Percentiles rank a stretch among this genome's conserved stretches.
Evolutionary conservation across 768 basidiomycete genomes (phyloP).

Genomic region (Austroboletus eburneus): DNA sequence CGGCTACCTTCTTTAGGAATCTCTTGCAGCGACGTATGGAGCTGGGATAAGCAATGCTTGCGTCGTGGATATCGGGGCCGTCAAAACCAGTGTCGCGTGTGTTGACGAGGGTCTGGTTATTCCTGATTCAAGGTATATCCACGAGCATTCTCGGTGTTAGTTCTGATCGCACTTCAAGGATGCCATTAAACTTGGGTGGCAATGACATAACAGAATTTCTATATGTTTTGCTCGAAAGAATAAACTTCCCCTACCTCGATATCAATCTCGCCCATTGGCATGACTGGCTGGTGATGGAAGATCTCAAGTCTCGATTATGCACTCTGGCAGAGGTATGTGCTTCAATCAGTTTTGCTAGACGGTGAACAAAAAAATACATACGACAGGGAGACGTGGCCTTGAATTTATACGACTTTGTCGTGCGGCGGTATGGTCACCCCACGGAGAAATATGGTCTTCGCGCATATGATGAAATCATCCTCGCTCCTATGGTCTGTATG

Average conservation of each 20-base stretch:
- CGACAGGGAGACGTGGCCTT: constrained; percentile 81
- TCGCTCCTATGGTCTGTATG: constrained; percentile 82
- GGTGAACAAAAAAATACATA: constrained; percentile 5
- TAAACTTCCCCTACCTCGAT: constrained; percentile 85
- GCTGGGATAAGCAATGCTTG: constrained; percentile 94
- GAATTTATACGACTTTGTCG: constrained; percentile 87
- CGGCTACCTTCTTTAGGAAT: constrained; percentile 53
- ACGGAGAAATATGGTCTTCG: constrained; percentile 87
- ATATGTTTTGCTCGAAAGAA: constrained; percentile 70
- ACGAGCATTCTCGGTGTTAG: not conserved
- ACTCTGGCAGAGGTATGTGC: constrained; percentile 79
- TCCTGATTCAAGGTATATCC: constrained; percentile 73
- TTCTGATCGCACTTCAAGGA: constrained; percentile 37
- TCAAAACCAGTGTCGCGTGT: constrained; percentile 79
- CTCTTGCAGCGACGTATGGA: constrained; percentile 89
- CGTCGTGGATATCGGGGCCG: constrained; percentile 92
- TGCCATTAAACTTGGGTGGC: constrained; percentile 84
- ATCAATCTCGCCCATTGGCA: constrained; percentile 71
- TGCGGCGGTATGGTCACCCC: constrained; percentile 67
- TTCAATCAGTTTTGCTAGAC: constrained; percentile 2
- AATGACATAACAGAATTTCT: constrained; percentile 94
- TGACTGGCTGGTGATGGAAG: constrained; percentile 91
- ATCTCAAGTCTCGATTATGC: constrained; percentile 79
- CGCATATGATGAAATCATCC: constrained; percentile 92
- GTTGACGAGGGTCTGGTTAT: constrained; percentile 92